Evolutionary conservation across 345 rosid genomes (phyloP).

Genomic region (Linum lewisii): DNA sequence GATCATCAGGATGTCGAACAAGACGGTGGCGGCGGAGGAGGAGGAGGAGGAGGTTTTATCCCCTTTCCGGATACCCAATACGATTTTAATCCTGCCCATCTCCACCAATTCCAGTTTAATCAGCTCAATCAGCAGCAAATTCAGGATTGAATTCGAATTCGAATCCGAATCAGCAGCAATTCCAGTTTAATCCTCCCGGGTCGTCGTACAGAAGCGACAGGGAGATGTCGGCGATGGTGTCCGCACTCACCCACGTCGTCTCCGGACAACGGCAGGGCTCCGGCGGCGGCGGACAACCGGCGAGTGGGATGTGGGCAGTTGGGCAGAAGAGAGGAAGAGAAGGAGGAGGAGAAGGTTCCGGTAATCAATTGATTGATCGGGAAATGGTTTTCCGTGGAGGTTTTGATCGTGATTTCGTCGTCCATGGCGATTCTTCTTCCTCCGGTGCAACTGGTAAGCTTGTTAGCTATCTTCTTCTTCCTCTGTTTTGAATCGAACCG

Average conservation of each 20-base stretch:
- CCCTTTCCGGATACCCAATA: neutral
- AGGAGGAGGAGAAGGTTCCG: neutral
- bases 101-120: neutral
- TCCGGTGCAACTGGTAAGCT: conserved; percentile 7
- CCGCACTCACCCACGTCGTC: conserved; percentile 59
- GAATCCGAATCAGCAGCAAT: no score
- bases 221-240: conserved; percentile 69
- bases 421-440: neutral
- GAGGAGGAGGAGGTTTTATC: neutral
- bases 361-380: neutral
- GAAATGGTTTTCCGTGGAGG: neutral
- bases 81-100: neutral
- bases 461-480: neutral
- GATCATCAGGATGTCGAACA: neutral
- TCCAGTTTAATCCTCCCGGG: conserved; percentile 24
- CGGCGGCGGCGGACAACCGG: conserved; percentile 10
- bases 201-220: conserved; percentile 20
- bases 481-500: conserved; percentile 1
- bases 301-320: conserved; percentile 14
- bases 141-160: neutral
- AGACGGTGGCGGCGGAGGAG: no score
- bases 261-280: conserved; percentile 24
- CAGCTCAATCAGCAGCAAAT: neutral
- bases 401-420: neutral
- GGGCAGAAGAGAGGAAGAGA: conserved; percentile 2